These are phyloP conservation scores for Raddia distichophylla DNA, from an alignment of 176 grass and related monocot genomes.

Conservation along the genomic window DNA sequence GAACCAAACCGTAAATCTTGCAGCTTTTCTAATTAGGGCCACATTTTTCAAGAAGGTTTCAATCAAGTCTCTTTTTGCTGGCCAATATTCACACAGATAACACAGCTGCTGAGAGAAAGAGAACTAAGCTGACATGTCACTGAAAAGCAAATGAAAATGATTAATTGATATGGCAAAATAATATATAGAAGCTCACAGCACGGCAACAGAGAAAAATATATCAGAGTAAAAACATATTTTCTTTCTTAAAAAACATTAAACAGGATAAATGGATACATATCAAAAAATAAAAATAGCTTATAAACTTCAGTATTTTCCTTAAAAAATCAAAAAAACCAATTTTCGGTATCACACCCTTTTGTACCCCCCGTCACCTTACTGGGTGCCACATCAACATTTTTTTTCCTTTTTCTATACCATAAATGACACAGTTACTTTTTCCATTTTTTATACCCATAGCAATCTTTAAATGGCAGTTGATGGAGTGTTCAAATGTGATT, in stretches of 20 bases:
- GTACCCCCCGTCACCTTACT: background rate
- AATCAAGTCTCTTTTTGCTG: background rate
- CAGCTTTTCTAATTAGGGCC: no score
- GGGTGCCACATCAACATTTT: background rate
- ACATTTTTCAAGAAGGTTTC: conserved; percentile 10
- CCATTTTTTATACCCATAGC: background rate
- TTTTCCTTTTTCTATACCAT: background rate
- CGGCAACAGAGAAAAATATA: background rate
- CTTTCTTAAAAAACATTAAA: background rate
- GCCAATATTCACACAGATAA: background rate
- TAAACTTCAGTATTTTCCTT: background rate
- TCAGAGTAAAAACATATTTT: background rate
- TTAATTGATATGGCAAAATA: background rate
- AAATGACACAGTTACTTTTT: background rate
- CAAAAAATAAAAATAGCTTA: background rate
- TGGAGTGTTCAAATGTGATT: background rate
- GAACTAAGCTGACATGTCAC: background rate
- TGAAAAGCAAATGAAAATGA: background rate
- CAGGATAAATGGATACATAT: background rate
- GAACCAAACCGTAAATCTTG: background rate
- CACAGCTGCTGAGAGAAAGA: background rate
- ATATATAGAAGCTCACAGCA: background rate
- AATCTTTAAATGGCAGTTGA: background rate
- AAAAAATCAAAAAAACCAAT: background rate
- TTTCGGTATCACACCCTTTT: background rate